Evolutionary conservation across 805 yeast genomes (phyloP).

Genomic region (Nakazawaea ernobii): DNA sequence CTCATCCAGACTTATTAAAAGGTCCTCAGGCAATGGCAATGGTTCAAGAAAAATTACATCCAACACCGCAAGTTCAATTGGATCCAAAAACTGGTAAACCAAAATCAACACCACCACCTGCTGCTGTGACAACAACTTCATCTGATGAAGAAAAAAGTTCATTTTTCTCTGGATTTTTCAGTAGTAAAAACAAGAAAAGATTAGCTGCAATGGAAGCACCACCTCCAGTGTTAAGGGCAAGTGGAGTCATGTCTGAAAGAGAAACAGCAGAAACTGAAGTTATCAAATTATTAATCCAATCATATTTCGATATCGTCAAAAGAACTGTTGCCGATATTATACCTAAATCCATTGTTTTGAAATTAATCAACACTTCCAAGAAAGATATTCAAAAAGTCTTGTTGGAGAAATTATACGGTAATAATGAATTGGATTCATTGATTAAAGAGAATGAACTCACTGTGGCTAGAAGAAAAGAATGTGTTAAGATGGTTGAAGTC

Average conservation of each 20-base stretch:
- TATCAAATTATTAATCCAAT: constrained; percentile 82
- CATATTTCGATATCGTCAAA: constrained; percentile 89
- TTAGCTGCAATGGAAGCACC: constrained; percentile 97
- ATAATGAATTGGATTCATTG: constrained; percentile 65
- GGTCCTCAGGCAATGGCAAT: constrained; percentile 94
- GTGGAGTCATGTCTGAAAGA: constrained; percentile 89
- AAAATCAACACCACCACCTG: constrained; percentile 26
- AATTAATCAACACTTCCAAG: constrained; percentile 78
- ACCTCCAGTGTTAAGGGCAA: constrained; percentile 88
- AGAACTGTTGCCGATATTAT: constrained; percentile 89
- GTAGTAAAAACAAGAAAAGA: constrained; percentile 88
- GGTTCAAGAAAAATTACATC: constrained; percentile 82
- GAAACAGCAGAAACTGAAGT: constrained; percentile 97
- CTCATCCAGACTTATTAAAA: constrained; percentile 92
- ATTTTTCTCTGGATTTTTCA: constrained; percentile 93
- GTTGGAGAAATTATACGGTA: constrained; percentile 78
- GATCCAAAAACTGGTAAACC: constrained; percentile 92
- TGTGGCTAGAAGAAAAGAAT: constrained; percentile 90
- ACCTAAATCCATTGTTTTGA: constrained; percentile 94
- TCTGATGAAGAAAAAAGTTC: constrained; percentile 54
- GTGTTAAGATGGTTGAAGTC: constrained; percentile 92
- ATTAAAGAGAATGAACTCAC: constrained; percentile 91
- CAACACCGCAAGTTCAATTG: constrained; percentile 66
- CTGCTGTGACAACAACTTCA: constrained; percentile 24
- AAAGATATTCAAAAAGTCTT: constrained; percentile 87